Percentiles rank a stretch among this genome's conserved stretches.
Conservation (phyloP, 257 asterid genomes). For the Solanum verrucosum region DNA sequence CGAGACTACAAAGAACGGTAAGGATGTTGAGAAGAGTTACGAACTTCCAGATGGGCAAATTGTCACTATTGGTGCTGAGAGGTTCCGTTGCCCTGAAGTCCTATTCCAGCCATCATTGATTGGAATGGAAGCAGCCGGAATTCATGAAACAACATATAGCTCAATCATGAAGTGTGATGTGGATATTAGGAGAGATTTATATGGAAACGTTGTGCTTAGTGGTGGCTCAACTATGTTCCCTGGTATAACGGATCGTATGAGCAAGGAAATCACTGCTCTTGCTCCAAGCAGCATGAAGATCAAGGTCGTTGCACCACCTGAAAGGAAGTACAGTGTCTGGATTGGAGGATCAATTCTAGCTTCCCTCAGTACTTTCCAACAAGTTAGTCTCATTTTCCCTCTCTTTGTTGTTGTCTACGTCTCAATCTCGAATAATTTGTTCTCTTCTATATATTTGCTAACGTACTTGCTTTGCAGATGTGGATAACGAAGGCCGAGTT, state of each 20-base stretch:
- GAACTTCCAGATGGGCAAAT: not conserved
- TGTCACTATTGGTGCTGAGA: not conserved
- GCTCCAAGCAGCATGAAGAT: not conserved
- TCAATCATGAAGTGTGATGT: not conserved
- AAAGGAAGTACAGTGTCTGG: not conserved
- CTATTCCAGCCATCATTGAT: conserved; percentile 6
- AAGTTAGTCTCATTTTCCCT: not conserved
- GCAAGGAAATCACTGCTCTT: not conserved
- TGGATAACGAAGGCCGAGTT: conserved; percentile 6
- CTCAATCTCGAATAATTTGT: not conserved
- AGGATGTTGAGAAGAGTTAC: not conserved
- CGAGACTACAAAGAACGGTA: not conserved
- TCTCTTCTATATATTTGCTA: not conserved
- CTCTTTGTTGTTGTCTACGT: not conserved
- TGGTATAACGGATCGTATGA: not conserved
- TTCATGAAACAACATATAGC: not conserved
- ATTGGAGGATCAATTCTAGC: not conserved
- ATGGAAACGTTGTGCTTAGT: not conserved
- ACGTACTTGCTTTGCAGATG: not conserved
- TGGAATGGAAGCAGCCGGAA: conserved; percentile 2
- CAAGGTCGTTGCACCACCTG: not conserved
- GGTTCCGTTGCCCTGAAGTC: conserved; percentile 8
- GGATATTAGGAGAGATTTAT: not conserved
- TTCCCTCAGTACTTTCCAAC: not conserved
- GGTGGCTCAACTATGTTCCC: not conserved